Evolutionary conservation across 2,329 filamentous ascomycete species (phyloP).

Genomic region (Apiospora phragmitis): DNA sequence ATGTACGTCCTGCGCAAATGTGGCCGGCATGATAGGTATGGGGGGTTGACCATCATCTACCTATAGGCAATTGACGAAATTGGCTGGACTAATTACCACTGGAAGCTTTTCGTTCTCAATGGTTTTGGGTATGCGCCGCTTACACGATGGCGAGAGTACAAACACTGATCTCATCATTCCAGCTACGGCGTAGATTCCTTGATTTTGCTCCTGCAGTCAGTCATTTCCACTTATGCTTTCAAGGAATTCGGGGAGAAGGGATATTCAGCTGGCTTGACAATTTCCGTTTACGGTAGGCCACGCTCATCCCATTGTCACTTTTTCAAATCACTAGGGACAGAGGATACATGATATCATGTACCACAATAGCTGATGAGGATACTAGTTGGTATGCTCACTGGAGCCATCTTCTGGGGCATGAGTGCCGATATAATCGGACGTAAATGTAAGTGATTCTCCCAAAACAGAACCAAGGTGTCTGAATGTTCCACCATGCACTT

Average conservation of each 20-base stretch:
- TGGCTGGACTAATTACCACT: conserved; percentile 43
- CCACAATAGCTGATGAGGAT: neutral
- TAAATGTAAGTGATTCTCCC: conserved; percentile 38
- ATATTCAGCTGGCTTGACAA: conserved; percentile 58
- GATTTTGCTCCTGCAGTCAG: conserved; percentile 60
- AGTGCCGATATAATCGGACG: conserved; percentile 68
- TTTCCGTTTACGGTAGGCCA: conserved; percentile 54
- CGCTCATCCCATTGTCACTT: neutral
- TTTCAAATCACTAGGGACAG: no score
- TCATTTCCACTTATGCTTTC: conserved; percentile 59
- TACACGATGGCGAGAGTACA: neutral
- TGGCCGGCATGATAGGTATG: neutral
- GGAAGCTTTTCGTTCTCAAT: conserved; percentile 60
- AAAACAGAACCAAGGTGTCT: neutral
- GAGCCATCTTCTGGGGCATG: conserved; percentile 69
- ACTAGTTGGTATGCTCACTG: conserved; percentile 48
- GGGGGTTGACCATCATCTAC: neutral
- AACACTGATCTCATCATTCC: neutral
- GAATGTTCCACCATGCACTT: neutral
- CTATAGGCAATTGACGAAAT: conserved; percentile 35
- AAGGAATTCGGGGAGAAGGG: conserved; percentile 57
- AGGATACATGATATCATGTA: neutral
- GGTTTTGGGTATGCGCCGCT: conserved; percentile 51
- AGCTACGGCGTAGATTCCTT: conserved; percentile 59
- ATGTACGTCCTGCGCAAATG: conserved; percentile 44